phyloP scores from a whole-genome alignment of 352 stramenopile genomes.

The Pythium grandisporangium region DNA sequence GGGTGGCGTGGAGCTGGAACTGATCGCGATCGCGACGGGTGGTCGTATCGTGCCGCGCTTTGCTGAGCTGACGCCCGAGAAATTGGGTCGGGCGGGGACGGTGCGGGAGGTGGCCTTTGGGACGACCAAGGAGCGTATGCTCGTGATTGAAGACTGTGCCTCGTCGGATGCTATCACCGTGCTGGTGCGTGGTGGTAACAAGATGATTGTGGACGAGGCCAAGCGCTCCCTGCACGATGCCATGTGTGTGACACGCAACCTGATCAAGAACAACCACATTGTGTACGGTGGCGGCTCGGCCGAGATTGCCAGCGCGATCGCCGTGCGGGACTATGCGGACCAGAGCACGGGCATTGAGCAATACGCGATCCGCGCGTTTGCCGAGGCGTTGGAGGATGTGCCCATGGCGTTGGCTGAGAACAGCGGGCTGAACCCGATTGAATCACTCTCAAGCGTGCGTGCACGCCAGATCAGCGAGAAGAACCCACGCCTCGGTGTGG shows the following conservation, averaged over 20 bases:
- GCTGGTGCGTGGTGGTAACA: constrained; percentile 97
- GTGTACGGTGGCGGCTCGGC: constrained; percentile 98
- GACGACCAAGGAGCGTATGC: constrained; percentile 96
- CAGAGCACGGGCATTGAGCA: constrained; percentile 84
- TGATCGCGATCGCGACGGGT: constrained; percentile 99
- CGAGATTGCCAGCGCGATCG: constrained; percentile 97
- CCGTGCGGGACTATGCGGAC: constrained; percentile 86
- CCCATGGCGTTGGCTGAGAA: constrained; percentile 99
- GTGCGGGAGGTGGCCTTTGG: constrained; percentile 97
- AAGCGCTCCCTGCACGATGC: constrained; percentile 99
- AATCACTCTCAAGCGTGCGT: constrained; percentile 97
- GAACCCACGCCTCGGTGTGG: constrained; percentile 94
- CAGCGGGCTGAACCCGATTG: constrained; percentile 95
- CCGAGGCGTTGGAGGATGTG: constrained; percentile 98
- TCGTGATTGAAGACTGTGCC: constrained; percentile 98
- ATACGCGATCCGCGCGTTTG: constrained; percentile 98
- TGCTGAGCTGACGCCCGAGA: constrained; percentile 94
- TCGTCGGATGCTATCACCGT: constrained; percentile 98
- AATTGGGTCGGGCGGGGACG: constrained; percentile 91
- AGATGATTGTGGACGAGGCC: constrained; percentile 99
- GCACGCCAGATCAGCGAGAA: constrained; percentile 90
- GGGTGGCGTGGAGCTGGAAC: constrained; percentile 98
- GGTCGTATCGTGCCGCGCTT: constrained; percentile 98
- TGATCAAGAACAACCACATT: constrained; percentile 99
- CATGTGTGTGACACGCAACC: constrained; percentile 99